Evolutionary conservation across 805 yeast genomes (phyloP).

Genomic region (Yamadazyma paraphyllophila): DNA sequence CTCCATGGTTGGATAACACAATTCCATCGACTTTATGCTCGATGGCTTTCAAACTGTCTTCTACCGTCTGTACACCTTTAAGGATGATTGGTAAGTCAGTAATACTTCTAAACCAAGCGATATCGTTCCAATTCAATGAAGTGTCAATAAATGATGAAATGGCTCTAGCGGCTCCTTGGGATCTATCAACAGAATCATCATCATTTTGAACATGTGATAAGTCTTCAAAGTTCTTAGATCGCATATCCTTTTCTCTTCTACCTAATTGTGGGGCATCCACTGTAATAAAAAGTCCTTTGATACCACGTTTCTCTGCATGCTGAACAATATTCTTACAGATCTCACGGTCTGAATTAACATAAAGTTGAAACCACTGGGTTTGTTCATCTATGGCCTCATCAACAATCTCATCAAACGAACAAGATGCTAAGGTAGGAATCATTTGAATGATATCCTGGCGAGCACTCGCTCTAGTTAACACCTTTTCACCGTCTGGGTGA

Average conservation of each 20-base stretch:
- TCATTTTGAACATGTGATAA: conserved; percentile 47
- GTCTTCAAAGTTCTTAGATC: conserved; percentile 54
- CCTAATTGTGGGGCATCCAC: conserved; percentile 94
- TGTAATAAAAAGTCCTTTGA: conserved; percentile 81
- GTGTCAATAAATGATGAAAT: conserved; percentile 74
- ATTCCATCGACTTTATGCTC: conserved; percentile 61
- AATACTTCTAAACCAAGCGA: conserved; percentile 38
- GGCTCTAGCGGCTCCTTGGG: conserved; percentile 85
- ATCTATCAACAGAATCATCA: conserved; percentile 54
- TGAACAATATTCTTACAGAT: conserved; percentile 59
- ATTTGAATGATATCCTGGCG: conserved; percentile 71
- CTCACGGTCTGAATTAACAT: conserved; percentile 76
- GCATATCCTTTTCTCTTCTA: conserved; percentile 84
- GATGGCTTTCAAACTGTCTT: conserved; percentile 60
- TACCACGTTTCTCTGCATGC: conserved; percentile 70
- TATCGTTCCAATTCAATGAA: conserved; percentile 36
- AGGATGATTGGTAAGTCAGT: conserved; percentile 40
- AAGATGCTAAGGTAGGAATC: conserved; percentile 91
- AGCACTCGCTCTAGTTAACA: conserved; percentile 80
- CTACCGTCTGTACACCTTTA: conserved; percentile 68
- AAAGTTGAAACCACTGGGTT: conserved; percentile 85
- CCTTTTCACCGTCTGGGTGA: conserved; percentile 89
- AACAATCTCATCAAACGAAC: conserved; percentile 81
- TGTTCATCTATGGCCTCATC: conserved; percentile 66
- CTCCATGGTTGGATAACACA: conserved; percentile 72